phyloP scores from a whole-genome alignment of 768 basidiomycete species.

The Cystobasidium ongulense region DNA sequence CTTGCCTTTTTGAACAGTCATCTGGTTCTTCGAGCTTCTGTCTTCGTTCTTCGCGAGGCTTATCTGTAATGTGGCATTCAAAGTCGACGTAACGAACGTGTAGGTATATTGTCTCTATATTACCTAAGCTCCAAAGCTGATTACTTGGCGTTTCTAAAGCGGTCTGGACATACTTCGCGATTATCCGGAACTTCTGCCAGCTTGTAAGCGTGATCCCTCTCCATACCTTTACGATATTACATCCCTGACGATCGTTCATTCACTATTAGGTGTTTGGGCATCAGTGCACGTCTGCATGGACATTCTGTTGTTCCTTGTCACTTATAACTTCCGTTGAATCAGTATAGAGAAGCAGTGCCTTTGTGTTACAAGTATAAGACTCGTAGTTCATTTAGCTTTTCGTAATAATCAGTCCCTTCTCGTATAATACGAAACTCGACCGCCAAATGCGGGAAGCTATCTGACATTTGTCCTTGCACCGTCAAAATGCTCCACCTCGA shows the following conservation, averaged over 20 bases:
- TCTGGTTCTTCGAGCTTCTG: slow-evolving; percentile 47
- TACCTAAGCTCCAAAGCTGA: not conserved
- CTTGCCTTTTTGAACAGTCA: slow-evolving; percentile 39
- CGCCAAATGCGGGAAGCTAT: too few species aligned
- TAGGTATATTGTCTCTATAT: not conserved
- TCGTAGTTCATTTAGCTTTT: too few species aligned
- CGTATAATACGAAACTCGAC: too few species aligned
- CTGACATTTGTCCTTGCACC: too few species aligned
- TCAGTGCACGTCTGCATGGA: slow-evolving; percentile 48
- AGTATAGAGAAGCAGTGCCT: too few species aligned
- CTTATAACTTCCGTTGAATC: slow-evolving; percentile 22
- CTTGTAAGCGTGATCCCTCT: slow-evolving; percentile 4
- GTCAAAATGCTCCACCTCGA: too few species aligned
- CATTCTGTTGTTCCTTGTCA: slow-evolving; percentile 37
- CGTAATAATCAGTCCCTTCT: too few species aligned
- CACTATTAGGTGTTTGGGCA: slow-evolving; percentile 43
- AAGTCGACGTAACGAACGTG: slow-evolving; percentile 45
- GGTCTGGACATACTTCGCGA: slow-evolving; percentile 48
- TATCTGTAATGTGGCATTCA: slow-evolving; percentile 44
- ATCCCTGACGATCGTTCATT: slow-evolving; percentile 35
- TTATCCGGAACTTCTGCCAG: slow-evolving; percentile 44
- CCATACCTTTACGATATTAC: not conserved
- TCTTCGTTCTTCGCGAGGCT: slow-evolving; percentile 45
- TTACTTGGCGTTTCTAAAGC: slow-evolving; percentile 22
- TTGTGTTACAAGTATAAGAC: too few species aligned